Evolutionary conservation across 2,329 filamentous ascomycete genomes (phyloP), one percentile per base, ranked within the genome.

Genomic region (Alternaria panax): DNA sequence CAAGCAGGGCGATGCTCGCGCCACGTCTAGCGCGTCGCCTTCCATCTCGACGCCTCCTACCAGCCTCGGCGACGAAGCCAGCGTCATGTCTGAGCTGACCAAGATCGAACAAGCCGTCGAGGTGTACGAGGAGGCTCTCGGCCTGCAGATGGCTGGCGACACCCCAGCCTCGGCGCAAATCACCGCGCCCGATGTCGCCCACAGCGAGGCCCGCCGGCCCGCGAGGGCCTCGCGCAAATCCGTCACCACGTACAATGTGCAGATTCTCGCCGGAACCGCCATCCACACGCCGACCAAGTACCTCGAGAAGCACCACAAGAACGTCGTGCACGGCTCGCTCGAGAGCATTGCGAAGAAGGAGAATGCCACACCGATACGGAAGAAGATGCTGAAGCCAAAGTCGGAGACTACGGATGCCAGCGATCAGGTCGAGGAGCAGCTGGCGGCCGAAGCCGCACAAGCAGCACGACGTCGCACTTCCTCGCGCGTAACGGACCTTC

Each of bases 221-320:
- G 65, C 69, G 42, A 85, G 87, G 57, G 82, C 85, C 61, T 84
- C 84, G 67, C 86, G 88, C 69, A 80, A 82, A 36, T 84, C 82
- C 53, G 80, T 87, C 18, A 83, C 86, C 12, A 85, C 88, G 16
- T 92, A 92, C 79, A 92, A 92, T 68, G 79, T 90, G 16, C 82
- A 86, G 64, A 84, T 86, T 67, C 81, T 90, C 51, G 84, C 83
- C 58, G 88, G 88, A 65, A 90, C 86, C 47, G 83, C 84, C 27
- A 82, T 84, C 42, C 87, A 90, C 65, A 87, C 83, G 79, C 78
- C 83, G 79, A 76, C 73, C 34, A 78, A 78, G 41, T 78, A 79
- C 58, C 66, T 79, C 28, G 70, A 78, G 57, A 75, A 75, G 56
- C 75, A 78, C 40, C 75, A 75, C 63, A 72, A 73, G 55, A 78